Evolutionary conservation across 2,329 filamentous ascomycete genomes (phyloP).

Genomic region (Tympanopsis confertula): DNA sequence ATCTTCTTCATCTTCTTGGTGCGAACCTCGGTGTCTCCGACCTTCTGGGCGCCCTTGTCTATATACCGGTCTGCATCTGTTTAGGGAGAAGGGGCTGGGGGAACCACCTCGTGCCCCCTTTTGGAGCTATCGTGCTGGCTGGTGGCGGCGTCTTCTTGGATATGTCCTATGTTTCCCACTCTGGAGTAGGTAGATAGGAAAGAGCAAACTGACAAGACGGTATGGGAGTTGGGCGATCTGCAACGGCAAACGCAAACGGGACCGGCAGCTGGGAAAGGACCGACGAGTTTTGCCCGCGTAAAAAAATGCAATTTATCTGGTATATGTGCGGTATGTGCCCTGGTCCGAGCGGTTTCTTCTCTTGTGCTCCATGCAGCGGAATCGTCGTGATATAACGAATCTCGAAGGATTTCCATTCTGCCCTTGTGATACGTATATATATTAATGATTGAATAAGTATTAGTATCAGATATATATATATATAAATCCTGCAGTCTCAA

Average conservation of each 20-base stretch:
- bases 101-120: neutral
- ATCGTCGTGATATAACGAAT: neutral
- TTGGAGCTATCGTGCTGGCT: neutral
- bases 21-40: no score
- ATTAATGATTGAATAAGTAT: neutral
- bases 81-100: neutral
- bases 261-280: no score
- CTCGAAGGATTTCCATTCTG: neutral
- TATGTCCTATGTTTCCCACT: no score
- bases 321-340: no score
- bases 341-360: neutral
- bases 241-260: no score
- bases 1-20: slow-evolving; percentile 19
- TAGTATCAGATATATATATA: neutral
- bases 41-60: no score
- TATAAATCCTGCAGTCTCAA: no score
- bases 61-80: neutral
- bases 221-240: no score
- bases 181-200: no score
- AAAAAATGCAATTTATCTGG: no score
- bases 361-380: neutral
- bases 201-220: no score
- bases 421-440: neutral
- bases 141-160: neutral
- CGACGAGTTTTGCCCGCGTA: no score